A percentile compares a stretch with the other conserved stretches of the same genome.
These are phyloP conservation scores for Myxozyma nipponensis DNA, from an alignment of 805 yeast genomes.

Conservation along the genomic window DNA sequence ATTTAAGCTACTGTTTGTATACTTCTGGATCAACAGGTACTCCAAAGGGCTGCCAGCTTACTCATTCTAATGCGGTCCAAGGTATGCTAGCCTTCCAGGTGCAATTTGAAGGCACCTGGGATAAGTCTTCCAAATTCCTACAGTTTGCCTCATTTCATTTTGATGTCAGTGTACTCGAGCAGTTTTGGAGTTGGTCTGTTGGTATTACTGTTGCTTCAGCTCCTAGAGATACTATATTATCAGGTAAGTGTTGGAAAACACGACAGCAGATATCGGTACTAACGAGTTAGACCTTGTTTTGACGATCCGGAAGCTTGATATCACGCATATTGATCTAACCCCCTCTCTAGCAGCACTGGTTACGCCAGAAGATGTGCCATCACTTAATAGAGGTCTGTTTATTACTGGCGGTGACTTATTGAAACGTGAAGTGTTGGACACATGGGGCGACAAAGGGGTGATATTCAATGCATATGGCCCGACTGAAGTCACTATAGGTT, in stretches of 20 bases:
- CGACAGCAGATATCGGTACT: too few species aligned
- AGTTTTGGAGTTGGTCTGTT: conserved; percentile 32
- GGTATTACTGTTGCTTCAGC: conserved; percentile 30
- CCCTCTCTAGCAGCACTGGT: conserved; percentile 68
- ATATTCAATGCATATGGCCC: conserved; percentile 34
- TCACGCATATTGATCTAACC: conserved; percentile 31
- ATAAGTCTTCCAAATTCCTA: conserved; percentile 17
- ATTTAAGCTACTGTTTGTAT: conserved; percentile 29
- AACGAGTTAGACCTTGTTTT: conserved; percentile 19
- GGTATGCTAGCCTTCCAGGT: conserved; percentile 31
- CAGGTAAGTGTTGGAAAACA: too few species aligned
- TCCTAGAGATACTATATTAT: conserved; percentile 27
- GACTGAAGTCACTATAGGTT: conserved; percentile 32
- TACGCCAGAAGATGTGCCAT: conserved; percentile 57
- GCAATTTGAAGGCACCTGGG: conserved; percentile 23
- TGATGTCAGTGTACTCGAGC: conserved; percentile 32
- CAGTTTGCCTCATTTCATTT: conserved; percentile 33
- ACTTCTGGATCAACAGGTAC: conserved; percentile 34
- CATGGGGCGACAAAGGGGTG: conserved; percentile 30
- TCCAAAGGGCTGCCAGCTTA: conserved; percentile 32
- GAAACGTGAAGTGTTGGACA: conserved; percentile 29
- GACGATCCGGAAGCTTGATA: conserved; percentile 18
- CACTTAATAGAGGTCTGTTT: conserved; percentile 28
- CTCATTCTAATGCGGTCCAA: conserved; percentile 32
- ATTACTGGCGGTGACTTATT: conserved; percentile 33